Percentiles rank a stretch among this genome's conserved stretches.
phyloP scores from a whole-genome alignment of 2,329 filamentous ascomycete species.

The Colletotrichum melonis region DNA sequence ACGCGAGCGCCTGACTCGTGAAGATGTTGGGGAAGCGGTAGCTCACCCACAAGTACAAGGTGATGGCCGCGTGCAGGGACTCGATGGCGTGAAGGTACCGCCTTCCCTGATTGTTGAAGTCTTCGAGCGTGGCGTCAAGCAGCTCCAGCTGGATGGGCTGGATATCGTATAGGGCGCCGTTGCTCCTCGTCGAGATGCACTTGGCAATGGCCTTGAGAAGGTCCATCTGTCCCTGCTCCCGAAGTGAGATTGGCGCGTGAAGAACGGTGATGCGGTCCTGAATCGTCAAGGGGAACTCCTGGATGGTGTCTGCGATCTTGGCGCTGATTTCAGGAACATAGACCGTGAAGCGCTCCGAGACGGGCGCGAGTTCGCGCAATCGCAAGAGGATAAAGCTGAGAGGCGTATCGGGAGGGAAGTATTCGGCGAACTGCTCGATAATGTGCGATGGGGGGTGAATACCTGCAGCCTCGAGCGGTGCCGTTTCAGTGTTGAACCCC shows the following conservation, averaged over 20 bases:
- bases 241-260: conserved; percentile 73
- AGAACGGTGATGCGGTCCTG: conserved; percentile 82
- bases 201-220: conserved; percentile 74
- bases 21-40: conserved; percentile 90
- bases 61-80: conserved; percentile 81
- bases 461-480: conserved; percentile 76
- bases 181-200: conserved; percentile 74
- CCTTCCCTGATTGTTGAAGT: conserved; percentile 31
- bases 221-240: conserved; percentile 56
- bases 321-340: conserved; percentile 68
- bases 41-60: conserved; percentile 92
- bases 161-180: conserved; percentile 79
- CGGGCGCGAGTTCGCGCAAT: conserved; percentile 74
- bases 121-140: conserved; percentile 70
- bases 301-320: conserved; percentile 78
- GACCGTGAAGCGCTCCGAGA: conserved; percentile 77
- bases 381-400: conserved; percentile 86
- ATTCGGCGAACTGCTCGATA: conserved; percentile 80
- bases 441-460: conserved; percentile 78
- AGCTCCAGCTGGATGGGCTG: conserved; percentile 76
- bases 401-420: conserved; percentile 84
- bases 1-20: conserved; percentile 77
- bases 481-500: conserved; percentile 73
- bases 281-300: conserved; percentile 76
- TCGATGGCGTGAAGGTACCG: conserved; percentile 78